phyloP scores from a whole-genome alignment of 345 rosid species.

The Carallia brachiata region DNA sequence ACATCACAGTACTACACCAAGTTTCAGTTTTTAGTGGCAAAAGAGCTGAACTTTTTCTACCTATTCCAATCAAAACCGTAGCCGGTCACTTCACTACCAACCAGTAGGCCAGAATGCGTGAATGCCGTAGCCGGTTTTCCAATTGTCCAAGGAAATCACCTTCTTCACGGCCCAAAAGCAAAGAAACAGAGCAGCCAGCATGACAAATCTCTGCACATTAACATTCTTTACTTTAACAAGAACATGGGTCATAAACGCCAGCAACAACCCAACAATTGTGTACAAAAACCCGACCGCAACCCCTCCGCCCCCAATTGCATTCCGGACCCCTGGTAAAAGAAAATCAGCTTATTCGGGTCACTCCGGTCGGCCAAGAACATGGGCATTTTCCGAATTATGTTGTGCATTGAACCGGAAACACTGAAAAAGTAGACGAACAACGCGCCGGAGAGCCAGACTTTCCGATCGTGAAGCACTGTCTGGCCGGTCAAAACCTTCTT shows the following conservation, averaged over 20 bases:
- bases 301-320: constrained; percentile 93
- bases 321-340: constrained; percentile 81
- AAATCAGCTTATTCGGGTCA: constrained; percentile 62
- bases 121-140: constrained; percentile 89
- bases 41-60: not conserved
- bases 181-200: constrained; percentile 49
- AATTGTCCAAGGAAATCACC: constrained; percentile 72
- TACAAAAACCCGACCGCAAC: constrained; percentile 75
- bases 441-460: constrained; percentile 63
- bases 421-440: constrained; percentile 76
- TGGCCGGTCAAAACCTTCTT: constrained; percentile 49
- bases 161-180: constrained; percentile 76
- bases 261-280: constrained; percentile 65
- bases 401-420: constrained; percentile 81
- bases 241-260: constrained; percentile 62
- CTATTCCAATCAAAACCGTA: not conserved
- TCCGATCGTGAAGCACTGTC: constrained; percentile 62
- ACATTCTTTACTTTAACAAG: constrained; percentile 57
- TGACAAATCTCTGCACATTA: constrained; percentile 45
- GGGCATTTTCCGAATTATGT: constrained; percentile 79
- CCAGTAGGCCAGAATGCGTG: constrained; percentile 79
- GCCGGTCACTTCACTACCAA: constrained; percentile 33
- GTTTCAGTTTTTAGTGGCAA: not conserved
- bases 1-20: not conserved
- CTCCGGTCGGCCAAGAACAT: constrained; percentile 68